A percentile compares a stretch with the other conserved stretches of the same genome.
phyloP scores from a whole-genome alignment of 495 filamentous ascomycete species.

The Darksidea phi region DNA sequence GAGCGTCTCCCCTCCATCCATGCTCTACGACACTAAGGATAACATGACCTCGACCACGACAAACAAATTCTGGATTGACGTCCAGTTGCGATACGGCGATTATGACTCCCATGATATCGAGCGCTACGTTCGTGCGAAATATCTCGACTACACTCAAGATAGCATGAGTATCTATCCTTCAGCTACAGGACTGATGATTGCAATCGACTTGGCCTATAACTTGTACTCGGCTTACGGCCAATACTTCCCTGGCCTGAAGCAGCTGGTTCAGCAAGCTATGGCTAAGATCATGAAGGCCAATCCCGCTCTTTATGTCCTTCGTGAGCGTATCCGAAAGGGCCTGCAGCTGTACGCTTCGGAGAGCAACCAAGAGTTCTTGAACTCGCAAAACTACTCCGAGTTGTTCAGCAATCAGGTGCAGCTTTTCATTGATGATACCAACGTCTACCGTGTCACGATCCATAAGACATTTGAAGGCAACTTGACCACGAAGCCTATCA shows the following conservation, averaged over 20 bases:
- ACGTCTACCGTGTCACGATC: constrained; percentile 98
- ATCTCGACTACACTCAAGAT: constrained; percentile 97
- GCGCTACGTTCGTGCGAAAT: constrained; percentile 95
- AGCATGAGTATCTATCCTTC: constrained; percentile 99
- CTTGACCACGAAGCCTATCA: constrained; percentile 98
- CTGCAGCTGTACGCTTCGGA: constrained; percentile 97
- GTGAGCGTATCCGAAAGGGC: constrained; percentile 98
- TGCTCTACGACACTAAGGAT: constrained; percentile 96
- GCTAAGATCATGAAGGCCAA: constrained; percentile 99
- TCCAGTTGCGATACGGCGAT: constrained; percentile 96
- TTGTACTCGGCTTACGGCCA: constrained; percentile 96
- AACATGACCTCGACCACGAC: constrained; percentile 91
- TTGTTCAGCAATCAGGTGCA: constrained; percentile 99
- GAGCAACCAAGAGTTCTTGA: constrained; percentile 98
- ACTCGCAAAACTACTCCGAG: constrained; percentile 99
- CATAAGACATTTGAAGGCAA: constrained; percentile 99
- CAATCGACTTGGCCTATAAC: constrained; percentile 97
- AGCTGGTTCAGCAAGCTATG: constrained; percentile 97
- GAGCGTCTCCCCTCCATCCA: constrained; percentile 91
- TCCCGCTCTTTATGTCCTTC: constrained; percentile 90
- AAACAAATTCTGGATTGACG: constrained; percentile 99
- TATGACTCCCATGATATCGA: constrained; percentile 99
- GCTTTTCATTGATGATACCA: constrained; percentile 99
- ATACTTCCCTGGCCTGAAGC: constrained; percentile 98
- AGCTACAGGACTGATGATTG: constrained; percentile 96